Base-by-base conservation (phyloP, 208 protist species). In the Tetramitus jugosus region DNA sequence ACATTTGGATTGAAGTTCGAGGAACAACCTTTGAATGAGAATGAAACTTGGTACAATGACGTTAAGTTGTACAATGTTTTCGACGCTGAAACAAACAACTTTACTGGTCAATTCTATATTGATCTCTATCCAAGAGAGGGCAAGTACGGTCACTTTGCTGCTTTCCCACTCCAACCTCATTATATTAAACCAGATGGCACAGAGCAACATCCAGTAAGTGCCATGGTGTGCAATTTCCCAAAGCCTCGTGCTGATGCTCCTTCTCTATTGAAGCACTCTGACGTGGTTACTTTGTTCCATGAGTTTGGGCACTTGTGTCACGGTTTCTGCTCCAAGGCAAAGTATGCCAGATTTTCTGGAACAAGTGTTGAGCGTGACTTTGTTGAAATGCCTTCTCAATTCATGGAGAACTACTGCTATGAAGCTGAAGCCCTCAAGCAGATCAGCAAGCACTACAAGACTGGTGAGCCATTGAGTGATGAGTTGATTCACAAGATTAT, bases 341-440 rank as follows among this genome's bases (percentile, higher is more conserved):
- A 61, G 39, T 78, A 78, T 43, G 61, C 49, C 10, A 49, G 60
- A 71, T 62, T 78, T 13, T 60, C 40, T 40, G 75, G 75, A 40
- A 78, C 75, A 20, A 31, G 52, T 35, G 53, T 76, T 3, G 75
- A 78, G 37, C 31, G 60, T 43, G 75, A 78, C 31, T 78, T 78
- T 64, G 79, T 82, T 29, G 79, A 82, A 53, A 67, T 64, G 43
- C 79, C 64, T 40, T 81, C 76, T 60, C 79, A 82, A 75, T 53
- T 64, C 33, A 6, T n/a, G 10, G 79, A 82, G 26, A 81, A 81
- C 33, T 82, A 76, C 45, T 52, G 49, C 31, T 82, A 46, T 39
- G 67, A 82, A 29, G 26, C 1, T 26, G 8, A 82, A 45, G 60
- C 23, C 31, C 39, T 82, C 2, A 60, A 80, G 45, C 31, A 23